Evolutionary conservation across 768 basidiomycete genomes (phyloP).

Genomic region (Chalciporus sphaerocephalus): DNA sequence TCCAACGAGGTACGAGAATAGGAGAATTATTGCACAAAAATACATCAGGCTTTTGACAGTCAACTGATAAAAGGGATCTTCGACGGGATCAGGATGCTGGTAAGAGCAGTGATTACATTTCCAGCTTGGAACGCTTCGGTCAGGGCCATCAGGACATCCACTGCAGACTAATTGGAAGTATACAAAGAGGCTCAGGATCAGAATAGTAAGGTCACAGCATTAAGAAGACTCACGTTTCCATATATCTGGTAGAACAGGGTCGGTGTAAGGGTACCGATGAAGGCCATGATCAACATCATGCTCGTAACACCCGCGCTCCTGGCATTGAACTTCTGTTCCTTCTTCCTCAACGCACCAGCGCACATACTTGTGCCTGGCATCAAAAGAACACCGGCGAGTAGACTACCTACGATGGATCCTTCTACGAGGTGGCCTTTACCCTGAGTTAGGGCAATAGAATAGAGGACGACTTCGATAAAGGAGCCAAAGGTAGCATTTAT

Average conservation of each 20-base stretch:
- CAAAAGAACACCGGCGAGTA: slow-evolving; percentile 90
- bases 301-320: slow-evolving; percentile 98
- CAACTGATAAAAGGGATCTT: slow-evolving; percentile 94
- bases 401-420: slow-evolving; percentile 91
- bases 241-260: slow-evolving; percentile 98
- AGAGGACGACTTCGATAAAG: slow-evolving; percentile 95
- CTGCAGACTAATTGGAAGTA: slow-evolving; percentile 87
- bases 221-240: slow-evolving; percentile 70
- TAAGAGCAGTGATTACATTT: slow-evolving; percentile 91
- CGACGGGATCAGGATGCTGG: slow-evolving; percentile 86
- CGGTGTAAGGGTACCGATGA: slow-evolving; percentile 92
- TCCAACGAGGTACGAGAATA: slow-evolving; percentile 93
- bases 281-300: slow-evolving; percentile 99
- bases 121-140: slow-evolving; percentile 47
- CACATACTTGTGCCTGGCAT: slow-evolving; percentile 99
- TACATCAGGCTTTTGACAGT: slow-evolving; percentile 96
- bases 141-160: slow-evolving; percentile 56
- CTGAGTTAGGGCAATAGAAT: slow-evolving; percentile 83
- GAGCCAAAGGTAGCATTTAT: slow-evolving; percentile 99
- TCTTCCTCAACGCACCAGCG: slow-evolving; percentile 79
- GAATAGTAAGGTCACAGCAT: background rate
- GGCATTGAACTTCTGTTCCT: slow-evolving; percentile 99
- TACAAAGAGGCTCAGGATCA: slow-evolving; percentile 17
- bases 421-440: slow-evolving; percentile 93
- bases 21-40: slow-evolving; percentile 83